These are phyloP conservation scores for Albugo laibachii DNA, from an alignment of 352 stramenopile genomes.

Conservation along the genomic window DNA sequence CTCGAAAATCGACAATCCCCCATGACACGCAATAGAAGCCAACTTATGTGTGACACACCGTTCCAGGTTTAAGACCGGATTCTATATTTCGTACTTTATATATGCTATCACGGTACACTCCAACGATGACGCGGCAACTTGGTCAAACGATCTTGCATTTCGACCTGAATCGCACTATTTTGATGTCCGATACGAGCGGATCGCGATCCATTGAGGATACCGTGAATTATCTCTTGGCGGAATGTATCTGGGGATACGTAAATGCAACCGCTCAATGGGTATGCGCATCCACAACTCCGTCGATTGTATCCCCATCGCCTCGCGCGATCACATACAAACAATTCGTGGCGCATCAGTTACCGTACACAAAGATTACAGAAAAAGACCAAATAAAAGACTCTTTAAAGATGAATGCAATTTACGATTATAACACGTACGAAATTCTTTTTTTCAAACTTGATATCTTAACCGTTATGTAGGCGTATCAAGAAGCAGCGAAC, in stretches of 20 bases:
- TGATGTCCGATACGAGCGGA: conserved; percentile 79
- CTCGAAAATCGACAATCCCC: no score
- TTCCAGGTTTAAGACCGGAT: no score
- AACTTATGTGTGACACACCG: no score
- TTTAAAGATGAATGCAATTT: conserved; percentile 27
- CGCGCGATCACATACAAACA: conserved; percentile 60
- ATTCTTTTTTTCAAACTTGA: neutral
- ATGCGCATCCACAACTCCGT: neutral
- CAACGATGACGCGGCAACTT: neutral
- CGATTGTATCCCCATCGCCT: neutral
- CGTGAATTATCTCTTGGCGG: conserved; percentile 66
- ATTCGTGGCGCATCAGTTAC: conserved; percentile 50
- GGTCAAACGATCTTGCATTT: conserved; percentile 56
- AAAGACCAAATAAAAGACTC: conserved; percentile 2
- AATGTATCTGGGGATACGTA: conserved; percentile 58
- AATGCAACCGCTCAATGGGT: conserved; percentile 2
- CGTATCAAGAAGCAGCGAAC: conserved; percentile 60
- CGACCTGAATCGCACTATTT: conserved; percentile 75
- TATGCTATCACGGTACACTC: neutral
- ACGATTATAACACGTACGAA: conserved; percentile 41
- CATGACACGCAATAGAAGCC: no score
- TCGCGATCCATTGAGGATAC: conserved; percentile 78
- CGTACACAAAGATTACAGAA: conserved; percentile 31
- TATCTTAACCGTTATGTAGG: conserved; percentile 6
- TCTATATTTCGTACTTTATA: no score